Evolutionary conservation across 2,329 filamentous ascomycete species (phyloP), one percentile per base, ranked within the genome.

Genomic region (Diplodia scrobiculata): DNA sequence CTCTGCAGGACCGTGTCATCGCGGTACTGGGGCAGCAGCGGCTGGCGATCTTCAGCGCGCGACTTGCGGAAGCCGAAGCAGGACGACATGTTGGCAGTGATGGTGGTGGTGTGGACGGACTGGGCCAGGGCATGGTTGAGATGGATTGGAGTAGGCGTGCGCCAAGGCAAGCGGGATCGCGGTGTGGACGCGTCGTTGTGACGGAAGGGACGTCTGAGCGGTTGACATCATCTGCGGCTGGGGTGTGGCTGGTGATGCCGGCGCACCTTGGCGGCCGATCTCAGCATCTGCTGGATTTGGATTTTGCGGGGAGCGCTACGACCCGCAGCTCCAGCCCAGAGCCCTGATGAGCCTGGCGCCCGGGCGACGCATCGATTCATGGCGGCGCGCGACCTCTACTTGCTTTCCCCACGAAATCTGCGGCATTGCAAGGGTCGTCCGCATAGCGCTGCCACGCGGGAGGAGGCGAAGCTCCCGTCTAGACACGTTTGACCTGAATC

Each of bases 1-100:
- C 87, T 84, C 83, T 97, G 91, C 64, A 93, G 81, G 36, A 83
- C 80, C 0, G 93, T 96, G 72, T 95, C 91, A 77, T 96, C 89
- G 72, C 87, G 83, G 82, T 95, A 95, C 72, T 88, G 89, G 67
- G 92, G 91, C 58, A 97, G 87, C 66, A 97, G 84, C 68, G 92
- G 92, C 73, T 92, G 83, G 63, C 87, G 89, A 74, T 94, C 91
- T 67, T 83, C 84, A 64, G 81, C 83, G 71, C 81, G 79, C 68
- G 78, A 77, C 72, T 82, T 83, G 73, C 82, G 79, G 69, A 82
- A 80, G 53, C 87, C 86, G 71, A 90, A 89, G 77, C 88, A 91
- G 45, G 87, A 89, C 70, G 86, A 83, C 81, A 90, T 83, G 65
- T 69, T 73, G 51, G 53, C 51, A 38, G 38, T 29, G 29, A 13